phyloP scores from a whole-genome alignment of 2,329 filamentous ascomycete species.

The Cordyceps fumosorosea region DNA sequence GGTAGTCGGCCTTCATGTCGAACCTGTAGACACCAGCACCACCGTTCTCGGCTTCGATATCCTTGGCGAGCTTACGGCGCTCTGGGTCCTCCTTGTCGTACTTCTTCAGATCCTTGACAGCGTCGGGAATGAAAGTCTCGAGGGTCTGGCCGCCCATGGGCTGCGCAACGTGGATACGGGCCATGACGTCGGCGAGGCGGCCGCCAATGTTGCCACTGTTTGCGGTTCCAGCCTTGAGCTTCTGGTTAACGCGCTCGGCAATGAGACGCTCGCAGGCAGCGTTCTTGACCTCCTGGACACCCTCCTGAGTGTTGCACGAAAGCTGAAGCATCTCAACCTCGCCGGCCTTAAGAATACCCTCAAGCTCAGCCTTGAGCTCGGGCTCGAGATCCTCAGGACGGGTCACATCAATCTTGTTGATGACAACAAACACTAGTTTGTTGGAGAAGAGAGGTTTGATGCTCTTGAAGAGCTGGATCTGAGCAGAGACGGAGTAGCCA shows the following conservation, averaged over 20 bases:
- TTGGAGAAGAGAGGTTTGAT: constrained; percentile 97
- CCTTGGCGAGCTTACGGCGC: constrained; percentile 70
- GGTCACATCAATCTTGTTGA: constrained; percentile 97
- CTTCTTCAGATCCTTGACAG: constrained; percentile 71
- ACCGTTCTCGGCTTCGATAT: constrained; percentile 86
- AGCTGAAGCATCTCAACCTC: constrained; percentile 91
- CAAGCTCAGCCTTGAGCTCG: constrained; percentile 69
- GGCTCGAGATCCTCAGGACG: constrained; percentile 79
- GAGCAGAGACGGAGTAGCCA: constrained; percentile 85
- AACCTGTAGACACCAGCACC: constrained; percentile 95
- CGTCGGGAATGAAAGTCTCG: constrained; percentile 85
- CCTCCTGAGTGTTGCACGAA: constrained; percentile 91
- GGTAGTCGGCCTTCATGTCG: constrained; percentile 82
- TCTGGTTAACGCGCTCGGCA: constrained; percentile 88
- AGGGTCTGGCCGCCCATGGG: constrained; percentile 74
- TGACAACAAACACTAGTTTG: constrained; percentile 91
- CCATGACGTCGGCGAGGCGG: constrained; percentile 82
- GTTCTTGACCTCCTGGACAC: constrained; percentile 92
- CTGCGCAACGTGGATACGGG: constrained; percentile 93
- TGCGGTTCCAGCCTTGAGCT: constrained; percentile 85
- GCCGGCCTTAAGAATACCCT: constrained; percentile 73
- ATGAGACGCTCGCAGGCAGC: constrained; percentile 88
- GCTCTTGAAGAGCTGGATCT: constrained; percentile 91
- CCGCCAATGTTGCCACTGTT: constrained; percentile 69
- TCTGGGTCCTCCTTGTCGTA: constrained; percentile 89